Evolutionary conservation across 169 alveolate species (phyloP), one percentile per base, ranked within the genome.

Genomic region (Nephromyces sp.): DNA sequence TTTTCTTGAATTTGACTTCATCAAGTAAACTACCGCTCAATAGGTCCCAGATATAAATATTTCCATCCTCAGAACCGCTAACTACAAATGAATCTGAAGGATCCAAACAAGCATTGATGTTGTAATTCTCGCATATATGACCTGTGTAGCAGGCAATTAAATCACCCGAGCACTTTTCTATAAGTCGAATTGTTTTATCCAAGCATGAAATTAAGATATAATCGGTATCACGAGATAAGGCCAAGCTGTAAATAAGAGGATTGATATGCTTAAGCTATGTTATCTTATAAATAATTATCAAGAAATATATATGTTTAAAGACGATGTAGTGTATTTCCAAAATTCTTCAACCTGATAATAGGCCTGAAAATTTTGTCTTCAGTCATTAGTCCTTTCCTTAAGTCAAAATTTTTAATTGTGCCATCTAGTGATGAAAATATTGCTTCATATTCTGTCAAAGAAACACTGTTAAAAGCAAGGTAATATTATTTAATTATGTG

Each of bases 351-450:
- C 57, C 57, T 21, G n/a, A 30, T 31, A 21, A n/a, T 57, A 72
- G 57, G 57, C 15, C n/a, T 3, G 43, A 61, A 31, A 63, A 86
- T 75, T 70, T 84, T 72, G 61, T 85, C 89, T 57, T 64, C 66
- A 74, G 68, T 74, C 35, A 84, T 24, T 34, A 66, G 51, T 27
- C 92, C 92, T 66, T 82, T 84, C 27, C 92, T 79, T 30, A 86
- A 52, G 63, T 86, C 92, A 74, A 70, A 83, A 52, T 69, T 73
- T 32, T 88, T 67, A 32, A 86, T 83, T 27, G 75, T 69, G 6
- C 92, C 92, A 68, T 86, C 92, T 22, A 86, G 52, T 0, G 90
- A 85, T 21, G 86, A 74, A 32, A 81, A 70, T 0, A 86, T 53
- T 8, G 83, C 31, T 8, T 75, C 82, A 22, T 70, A 53, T 27